A percentile compares a stretch with the other conserved stretches of the same genome.
phyloP scores from a whole-genome alignment of 2,329 filamentous ascomycete genomes.

The Colletotrichum plurivorum region DNA sequence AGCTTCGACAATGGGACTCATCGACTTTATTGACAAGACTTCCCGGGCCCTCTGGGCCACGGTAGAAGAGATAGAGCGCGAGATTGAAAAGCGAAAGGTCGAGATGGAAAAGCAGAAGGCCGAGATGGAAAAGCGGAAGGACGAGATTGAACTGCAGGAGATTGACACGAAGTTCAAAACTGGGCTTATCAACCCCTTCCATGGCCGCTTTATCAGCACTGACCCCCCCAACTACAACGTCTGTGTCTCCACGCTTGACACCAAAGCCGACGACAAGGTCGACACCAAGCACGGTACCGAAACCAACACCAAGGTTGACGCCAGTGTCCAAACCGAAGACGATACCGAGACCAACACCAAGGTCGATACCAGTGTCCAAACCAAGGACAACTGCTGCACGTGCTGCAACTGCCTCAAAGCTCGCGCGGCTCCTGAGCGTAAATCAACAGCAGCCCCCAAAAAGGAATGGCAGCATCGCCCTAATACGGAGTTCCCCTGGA shows the following conservation, averaged over 20 bases:
- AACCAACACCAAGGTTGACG: constrained; percentile 2
- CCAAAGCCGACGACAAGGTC: neutral
- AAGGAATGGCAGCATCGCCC: constrained; percentile 18
- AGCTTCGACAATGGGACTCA: constrained; percentile 21
- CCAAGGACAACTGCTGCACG: constrained; percentile 8
- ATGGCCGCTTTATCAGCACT: too few species aligned
- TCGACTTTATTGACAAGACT: constrained; percentile 8
- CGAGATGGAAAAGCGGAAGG: too few species aligned
- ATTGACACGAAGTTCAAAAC: neutral
- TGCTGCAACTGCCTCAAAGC: neutral
- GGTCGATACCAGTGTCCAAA: neutral
- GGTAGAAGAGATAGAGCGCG: too few species aligned
- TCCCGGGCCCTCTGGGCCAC: too few species aligned
- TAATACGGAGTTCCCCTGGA: constrained; percentile 40
- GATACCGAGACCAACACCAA: constrained; percentile 2
- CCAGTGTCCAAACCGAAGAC: neutral
- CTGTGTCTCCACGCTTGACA: neutral
- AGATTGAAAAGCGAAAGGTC: too few species aligned
- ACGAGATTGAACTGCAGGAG: too few species aligned
- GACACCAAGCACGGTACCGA: neutral
- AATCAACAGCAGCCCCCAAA: neutral
- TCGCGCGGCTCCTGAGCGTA: neutral
- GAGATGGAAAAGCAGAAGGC: too few species aligned
- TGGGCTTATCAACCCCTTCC: too few species aligned
- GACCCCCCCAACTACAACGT: too few species aligned